Percentiles rank a stretch among this genome's conserved stretches.
These are phyloP conservation scores for Aureobasidium namibiae DNA, from an alignment of 2,329 filamentous ascomycete genomes.

Conservation along the genomic window DNA sequence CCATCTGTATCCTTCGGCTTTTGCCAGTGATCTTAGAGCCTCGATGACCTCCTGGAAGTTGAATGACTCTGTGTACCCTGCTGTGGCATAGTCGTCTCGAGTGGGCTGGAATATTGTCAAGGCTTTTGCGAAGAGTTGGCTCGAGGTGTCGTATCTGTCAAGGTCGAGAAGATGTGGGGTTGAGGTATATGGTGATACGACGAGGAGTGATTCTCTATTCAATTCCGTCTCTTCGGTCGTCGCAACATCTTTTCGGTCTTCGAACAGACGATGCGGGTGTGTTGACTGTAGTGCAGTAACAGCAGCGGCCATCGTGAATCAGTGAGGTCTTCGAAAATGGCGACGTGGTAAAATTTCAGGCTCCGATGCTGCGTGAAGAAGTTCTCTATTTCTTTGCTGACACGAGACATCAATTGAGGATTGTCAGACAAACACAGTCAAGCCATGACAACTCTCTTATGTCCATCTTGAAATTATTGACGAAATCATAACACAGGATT, in stretches of 20 bases:
- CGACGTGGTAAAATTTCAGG: too few relatives aligned
- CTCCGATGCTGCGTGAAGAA: too few relatives aligned
- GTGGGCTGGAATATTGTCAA: slow-evolving; percentile 56
- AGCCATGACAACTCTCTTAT: too few relatives aligned
- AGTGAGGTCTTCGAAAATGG: not conserved
- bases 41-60: slow-evolving; percentile 63
- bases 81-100: slow-evolving; percentile 66
- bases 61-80: slow-evolving; percentile 64
- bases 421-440: too few relatives aligned
- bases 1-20: slow-evolving; percentile 46
- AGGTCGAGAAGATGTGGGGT: not conserved
- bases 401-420: too few relatives aligned
- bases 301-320: not conserved
- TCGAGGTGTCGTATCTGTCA: slow-evolving; percentile 34
- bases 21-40: slow-evolving; percentile 46
- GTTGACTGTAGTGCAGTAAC: not conserved
- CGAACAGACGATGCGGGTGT: not conserved
- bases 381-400: too few relatives aligned
- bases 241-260: too few relatives aligned
- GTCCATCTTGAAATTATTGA: not conserved
- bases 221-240: not conserved
- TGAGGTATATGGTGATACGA: not conserved
- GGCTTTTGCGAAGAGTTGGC: slow-evolving; percentile 62
- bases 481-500: not conserved
- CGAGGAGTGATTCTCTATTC: not conserved